Conservation (phyloP, 306 rosid species). For the Oxytropis ochrocephala region DNA sequence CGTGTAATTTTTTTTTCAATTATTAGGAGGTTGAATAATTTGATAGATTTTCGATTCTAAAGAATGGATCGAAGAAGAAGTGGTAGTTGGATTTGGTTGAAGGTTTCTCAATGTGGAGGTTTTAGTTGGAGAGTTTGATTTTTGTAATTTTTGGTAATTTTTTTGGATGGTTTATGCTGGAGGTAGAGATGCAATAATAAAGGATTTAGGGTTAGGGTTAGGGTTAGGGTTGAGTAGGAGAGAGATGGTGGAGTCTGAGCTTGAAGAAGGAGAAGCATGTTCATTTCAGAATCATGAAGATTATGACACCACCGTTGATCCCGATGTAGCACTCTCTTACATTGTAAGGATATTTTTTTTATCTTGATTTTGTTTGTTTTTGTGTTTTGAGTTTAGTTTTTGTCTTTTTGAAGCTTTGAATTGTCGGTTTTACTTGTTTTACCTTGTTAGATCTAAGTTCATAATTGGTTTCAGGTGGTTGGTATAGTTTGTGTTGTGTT, state of each 20-base stretch:
- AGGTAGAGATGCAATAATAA: slow-evolving; percentile 76
- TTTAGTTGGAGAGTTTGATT: slow-evolving; percentile 43
- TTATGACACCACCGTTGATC: slow-evolving; percentile 66
- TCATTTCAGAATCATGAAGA: slow-evolving; percentile 64
- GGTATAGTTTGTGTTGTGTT: neutral
- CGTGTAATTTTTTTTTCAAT: slow-evolving; percentile 35
- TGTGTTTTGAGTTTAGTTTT: slow-evolving; percentile 8
- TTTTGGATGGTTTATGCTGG: slow-evolving; percentile 68
- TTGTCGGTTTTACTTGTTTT: slow-evolving; percentile 27
- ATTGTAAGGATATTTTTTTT: slow-evolving; percentile 52
- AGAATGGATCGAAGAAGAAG: slow-evolving; percentile 37
- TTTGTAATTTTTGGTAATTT: neutral
- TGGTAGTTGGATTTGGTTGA: slow-evolving; percentile 35
- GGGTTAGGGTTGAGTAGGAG: slow-evolving; percentile 39
- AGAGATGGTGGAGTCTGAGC: slow-evolving; percentile 91
- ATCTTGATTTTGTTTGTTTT: neutral
- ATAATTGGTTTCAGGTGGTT: slow-evolving; percentile 8
- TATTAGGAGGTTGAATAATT: slow-evolving; percentile 19
- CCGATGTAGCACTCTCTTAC: slow-evolving; percentile 80
- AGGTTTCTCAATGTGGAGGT: slow-evolving; percentile 37
- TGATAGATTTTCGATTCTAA: slow-evolving; percentile 18
- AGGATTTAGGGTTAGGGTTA: slow-evolving; percentile 56
- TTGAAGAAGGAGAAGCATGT: slow-evolving; percentile 96
- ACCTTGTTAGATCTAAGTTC: slow-evolving; percentile 39
- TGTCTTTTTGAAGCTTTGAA: neutral